Evolutionary conservation across 2,329 filamentous ascomycete species (phyloP).

Genomic region (Diatrype stigma): DNA sequence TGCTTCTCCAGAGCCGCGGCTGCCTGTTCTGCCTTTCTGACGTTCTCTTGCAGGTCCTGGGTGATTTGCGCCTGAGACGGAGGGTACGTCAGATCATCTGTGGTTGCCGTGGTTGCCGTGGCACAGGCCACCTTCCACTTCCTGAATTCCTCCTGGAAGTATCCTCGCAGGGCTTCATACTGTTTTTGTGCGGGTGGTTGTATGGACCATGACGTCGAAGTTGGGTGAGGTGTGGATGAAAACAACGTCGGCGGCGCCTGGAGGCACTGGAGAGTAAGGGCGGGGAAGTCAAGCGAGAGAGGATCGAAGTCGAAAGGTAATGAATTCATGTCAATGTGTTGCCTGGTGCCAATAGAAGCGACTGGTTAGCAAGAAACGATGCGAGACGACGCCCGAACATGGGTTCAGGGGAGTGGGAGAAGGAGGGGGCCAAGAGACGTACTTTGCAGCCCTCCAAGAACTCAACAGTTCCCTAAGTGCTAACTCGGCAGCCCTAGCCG

Average conservation of each 20-base stretch:
- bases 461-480: conserved; percentile 78
- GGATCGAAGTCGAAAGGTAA: conserved; percentile 77
- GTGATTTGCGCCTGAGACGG: conserved; percentile 34
- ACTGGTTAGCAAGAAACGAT: conserved; percentile 8
- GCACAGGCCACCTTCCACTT: conserved; percentile 56
- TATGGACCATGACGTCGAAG: conserved; percentile 76
- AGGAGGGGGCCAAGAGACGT: conserved; percentile 9
- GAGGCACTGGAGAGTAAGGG: conserved; percentile 76
- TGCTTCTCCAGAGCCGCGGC: conserved; percentile 63
- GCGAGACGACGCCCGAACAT: background rate
- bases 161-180: conserved; percentile 64
- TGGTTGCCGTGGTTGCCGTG: conserved; percentile 43
- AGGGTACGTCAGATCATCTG: conserved; percentile 50
- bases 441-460: conserved; percentile 68
- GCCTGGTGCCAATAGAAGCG: conserved; percentile 32
- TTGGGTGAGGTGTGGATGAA: conserved; percentile 73
- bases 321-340: conserved; percentile 51
- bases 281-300: conserved; percentile 78
- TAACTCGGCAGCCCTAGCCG: conserved; percentile 77
- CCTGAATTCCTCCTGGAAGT: conserved; percentile 64
- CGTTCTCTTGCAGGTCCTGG: conserved; percentile 41
- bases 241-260: conserved; percentile 78
- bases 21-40: conserved; percentile 45
- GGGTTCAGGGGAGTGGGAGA: background rate
- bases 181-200: conserved; percentile 70